Percentiles rank a stretch among this genome's conserved stretches.
Evolutionary conservation across 2,329 filamentous ascomycete species (phyloP).

Genomic region (Talaromyces sp.): DNA sequence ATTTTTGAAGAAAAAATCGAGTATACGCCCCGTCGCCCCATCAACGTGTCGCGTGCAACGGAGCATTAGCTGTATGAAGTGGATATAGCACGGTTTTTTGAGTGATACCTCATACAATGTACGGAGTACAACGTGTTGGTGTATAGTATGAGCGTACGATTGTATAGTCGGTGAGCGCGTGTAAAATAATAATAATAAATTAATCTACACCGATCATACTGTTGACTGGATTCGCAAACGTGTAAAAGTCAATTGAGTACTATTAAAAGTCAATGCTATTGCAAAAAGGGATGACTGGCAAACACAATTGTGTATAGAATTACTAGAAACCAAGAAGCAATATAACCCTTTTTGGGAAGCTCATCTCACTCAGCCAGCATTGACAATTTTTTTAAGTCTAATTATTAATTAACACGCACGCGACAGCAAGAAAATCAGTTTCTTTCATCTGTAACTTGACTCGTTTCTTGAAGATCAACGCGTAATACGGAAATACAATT

Average conservation of each 20-base stretch:
- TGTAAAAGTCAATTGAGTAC: background rate
- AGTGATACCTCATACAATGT: background rate
- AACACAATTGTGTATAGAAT: background rate
- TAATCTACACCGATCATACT: background rate
- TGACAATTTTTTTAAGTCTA: background rate
- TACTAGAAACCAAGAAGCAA: background rate
- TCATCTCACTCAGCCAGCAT: background rate
- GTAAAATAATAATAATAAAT: background rate
- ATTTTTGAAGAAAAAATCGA: background rate
- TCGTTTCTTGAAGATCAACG: background rate
- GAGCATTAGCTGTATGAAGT: background rate
- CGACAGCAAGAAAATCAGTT: background rate
- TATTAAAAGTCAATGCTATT: background rate
- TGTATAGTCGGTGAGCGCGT: background rate
- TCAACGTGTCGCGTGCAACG: background rate
- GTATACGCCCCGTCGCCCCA: slow-evolving; percentile 1
- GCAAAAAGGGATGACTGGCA: background rate
- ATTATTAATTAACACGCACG: background rate
- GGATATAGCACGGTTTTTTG: background rate
- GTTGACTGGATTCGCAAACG: background rate
- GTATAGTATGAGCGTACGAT: background rate
- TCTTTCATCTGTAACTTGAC: background rate
- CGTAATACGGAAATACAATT: background rate
- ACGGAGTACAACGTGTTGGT: background rate
- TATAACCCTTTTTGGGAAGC: background rate